These are phyloP conservation scores for Pilaira anomala DNA, from an alignment of 192 early-diverging fungal species.

Conservation along the genomic window DNA sequence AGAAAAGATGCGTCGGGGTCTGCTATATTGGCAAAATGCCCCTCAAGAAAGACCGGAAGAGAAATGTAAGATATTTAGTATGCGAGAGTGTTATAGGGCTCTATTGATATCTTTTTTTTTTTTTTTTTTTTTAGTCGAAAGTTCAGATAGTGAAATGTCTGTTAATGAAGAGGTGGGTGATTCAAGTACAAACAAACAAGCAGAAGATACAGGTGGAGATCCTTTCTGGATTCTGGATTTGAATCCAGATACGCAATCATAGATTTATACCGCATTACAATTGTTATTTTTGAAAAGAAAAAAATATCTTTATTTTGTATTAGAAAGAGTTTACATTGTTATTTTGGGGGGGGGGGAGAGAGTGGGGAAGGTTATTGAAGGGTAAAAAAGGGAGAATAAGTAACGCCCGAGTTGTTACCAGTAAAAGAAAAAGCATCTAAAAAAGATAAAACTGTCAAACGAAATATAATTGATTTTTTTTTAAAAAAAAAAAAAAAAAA, in stretches of 20 bases:
- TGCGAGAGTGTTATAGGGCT: not conserved
- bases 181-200: slow-evolving; percentile 10
- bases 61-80: slow-evolving; percentile 20
- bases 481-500: no score
- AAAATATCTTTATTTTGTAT: no score
- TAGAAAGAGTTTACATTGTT: no score
- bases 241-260: slow-evolving; percentile 39
- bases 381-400: slow-evolving; percentile 5
- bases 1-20: slow-evolving; percentile 48
- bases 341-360: no score
- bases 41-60: slow-evolving; percentile 37
- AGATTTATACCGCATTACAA: no score
- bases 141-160: slow-evolving; percentile 31
- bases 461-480: not conserved
- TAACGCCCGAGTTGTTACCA: not conserved
- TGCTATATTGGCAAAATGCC: slow-evolving; percentile 48
- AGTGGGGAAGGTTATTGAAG: not conserved
- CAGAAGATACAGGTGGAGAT: slow-evolving; percentile 25
- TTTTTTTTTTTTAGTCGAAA: slow-evolving; percentile 23
- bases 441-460: not conserved
- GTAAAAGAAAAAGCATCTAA: slow-evolving; percentile 7
- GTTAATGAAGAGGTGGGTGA: slow-evolving; percentile 27
- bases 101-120: not conserved
- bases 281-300: no score
- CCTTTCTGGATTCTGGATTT: slow-evolving; percentile 39